Evolutionary conservation across 306 rosid species (phyloP), one percentile per base, ranked within the genome.

Genomic region (Cicer judaicum): DNA sequence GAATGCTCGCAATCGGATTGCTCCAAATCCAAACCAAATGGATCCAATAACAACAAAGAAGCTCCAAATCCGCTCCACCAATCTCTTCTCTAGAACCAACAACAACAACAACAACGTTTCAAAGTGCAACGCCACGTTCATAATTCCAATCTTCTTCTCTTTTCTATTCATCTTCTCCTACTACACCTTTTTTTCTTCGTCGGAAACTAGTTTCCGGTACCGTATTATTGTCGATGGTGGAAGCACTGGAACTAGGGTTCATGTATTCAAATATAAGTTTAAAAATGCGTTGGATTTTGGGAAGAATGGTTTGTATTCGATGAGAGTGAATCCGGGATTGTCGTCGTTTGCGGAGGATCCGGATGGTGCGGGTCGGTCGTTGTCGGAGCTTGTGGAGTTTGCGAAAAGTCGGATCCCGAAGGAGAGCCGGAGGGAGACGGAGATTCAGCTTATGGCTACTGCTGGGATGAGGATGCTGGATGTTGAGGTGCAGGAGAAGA

Each of bases 391-490:
- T 6, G 67, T 92, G 70, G 92, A 88, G 76, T 94, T 91, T 46
- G 96, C 78, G 46, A 90, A 90, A 79, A 75, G 79, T 13, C 50
- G 81, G 78, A 61, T 94, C 21, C 99, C 99, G 14, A 87, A 64
- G 74, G 93, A 83, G 64, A 74, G 18, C 0, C 90, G 99, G 99
- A 72, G 73, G 54, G 81, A 84, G 6, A 90, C 96, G 12, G 97
- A 92, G 77, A 72, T 94, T 71, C 85, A 95, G 85, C 85, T 94
- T 14, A 92, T 94, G 99, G 99, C 99, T 0, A 94, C 97, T 3
- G 99, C 97, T 55, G 99, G 99, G 79, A 76, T 94, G 68, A 84
- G 99, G 75, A 41, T 94, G 80, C 80, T 92, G 13, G 86, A 85
- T 7, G 38, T 61, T 39, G 65, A 70, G 54, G 83, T 74, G 61